Evolutionary conservation across 257 asterid genomes (phyloP), one percentile per base, ranked within the genome.

Genomic region (Solanum okadae): DNA sequence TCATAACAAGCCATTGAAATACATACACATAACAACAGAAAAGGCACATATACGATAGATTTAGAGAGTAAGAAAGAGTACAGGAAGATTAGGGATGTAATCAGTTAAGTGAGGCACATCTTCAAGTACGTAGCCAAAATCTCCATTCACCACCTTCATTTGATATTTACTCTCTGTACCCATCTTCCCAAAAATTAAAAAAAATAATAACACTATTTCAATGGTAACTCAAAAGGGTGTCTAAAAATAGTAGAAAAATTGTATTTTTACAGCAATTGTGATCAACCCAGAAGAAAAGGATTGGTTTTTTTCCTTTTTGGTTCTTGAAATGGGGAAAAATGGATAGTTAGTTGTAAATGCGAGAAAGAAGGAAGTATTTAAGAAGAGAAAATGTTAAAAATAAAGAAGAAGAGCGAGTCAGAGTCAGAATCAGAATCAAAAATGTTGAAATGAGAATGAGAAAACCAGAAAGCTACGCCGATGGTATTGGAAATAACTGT

Each of bases 71-170:
- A 35, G 16, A 76, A 88, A 87, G 75, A 68, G 16, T 86, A 96
- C 98, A 73, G 91, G 89, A 87, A 95, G 96, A 93, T 96, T 92
- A 86, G 98, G 65, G 87, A 95, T 92, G 94, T 96, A 96, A 90
- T 96, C 98, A 75, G 92, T 70, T 86, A 96, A 83, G 93, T 96
- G 98, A 87, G 99, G 99, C 16, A 96, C 99, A 84, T 96, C 99
- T 89, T 96, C 91, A 68, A 96, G 98, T n/a, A 95, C 92, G 88
- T 93, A 96, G 52, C 98, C 98, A 72, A 59, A 91, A 88, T 95
- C 93, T 67, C 98, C 98, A 8, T 68, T 89, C 33, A 89, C 93
- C 90, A 91, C 90, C 92, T 96, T 96, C 98, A 92, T 94, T 93
- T 90, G 90, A 88, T 20, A 84, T 79, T 89, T 85, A 90, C 91